Base-by-base conservation (phyloP, 768 basidiomycete species). In the Tricholoma sp. region DNA sequence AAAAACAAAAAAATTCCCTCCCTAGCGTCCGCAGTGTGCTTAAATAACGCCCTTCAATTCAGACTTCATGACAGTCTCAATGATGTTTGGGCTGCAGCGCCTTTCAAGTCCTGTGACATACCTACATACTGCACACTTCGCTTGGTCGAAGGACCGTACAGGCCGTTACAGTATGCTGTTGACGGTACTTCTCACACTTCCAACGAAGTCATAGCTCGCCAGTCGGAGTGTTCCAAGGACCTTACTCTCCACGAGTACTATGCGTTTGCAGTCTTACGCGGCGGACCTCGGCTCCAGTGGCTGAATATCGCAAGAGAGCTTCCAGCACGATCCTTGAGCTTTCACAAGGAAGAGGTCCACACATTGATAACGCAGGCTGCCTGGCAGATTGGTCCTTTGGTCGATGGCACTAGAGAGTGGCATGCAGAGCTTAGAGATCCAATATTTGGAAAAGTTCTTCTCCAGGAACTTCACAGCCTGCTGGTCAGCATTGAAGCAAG, bases 281-380 rank as follows among this genome's bases (percentile, higher is more conserved):
- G 75, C 36, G 80, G 81, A 0, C 56, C 68, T 0, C 63, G 56
- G 2, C 58, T 83, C 0, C 81, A 83, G 50, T 82, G 80, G 81
- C 63, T 74, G 37, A 83, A 83, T 56, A 74, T 83, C 37, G 56
- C 72, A 11, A 72, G 76, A n/a, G 79, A 79, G 57, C 59, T 83
- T n/a, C 68, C 70, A 6, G 68, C 69, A 6, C 67, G 70, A 18
- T 59, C 61, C 0, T 58, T 84, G 53, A 72, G 68, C 8, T 76
- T 84, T 54, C 65, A 68, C 20, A 55, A 61, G 7, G 66, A 68
- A 0, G 76, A 74, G 15, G 75, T 83, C 0, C 70, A 79, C 56
- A 53, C 69, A 0, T 66, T 83, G 0, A 20, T 83, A 1, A 66
- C 62, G 9, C 82, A 82, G 54, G 70, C 80, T 17, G 70, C 68